Evolutionary conservation across 768 basidiomycete species (phyloP).

Genomic region (Pleurotus salmoneostramineus): DNA sequence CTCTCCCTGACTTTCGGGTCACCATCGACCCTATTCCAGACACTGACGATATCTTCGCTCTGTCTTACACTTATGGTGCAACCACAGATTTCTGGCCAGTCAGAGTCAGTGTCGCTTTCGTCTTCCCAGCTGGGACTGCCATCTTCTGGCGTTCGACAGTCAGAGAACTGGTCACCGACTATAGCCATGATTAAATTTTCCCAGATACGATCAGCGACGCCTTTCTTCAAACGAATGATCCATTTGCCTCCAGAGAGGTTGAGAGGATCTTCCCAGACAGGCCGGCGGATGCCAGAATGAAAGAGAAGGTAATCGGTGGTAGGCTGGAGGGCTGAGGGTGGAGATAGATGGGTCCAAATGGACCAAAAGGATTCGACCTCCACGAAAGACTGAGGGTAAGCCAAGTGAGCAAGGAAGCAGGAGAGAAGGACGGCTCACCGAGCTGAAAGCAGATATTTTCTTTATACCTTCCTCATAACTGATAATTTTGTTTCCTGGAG

Average conservation of each 20-base stretch:
- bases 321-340: constrained; percentile 78
- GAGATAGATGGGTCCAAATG: constrained; percentile 85
- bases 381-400: not conserved
- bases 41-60: constrained; percentile 88
- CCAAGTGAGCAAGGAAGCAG: not conserved
- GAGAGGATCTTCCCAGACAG: constrained; percentile 95
- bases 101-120: constrained; percentile 26
- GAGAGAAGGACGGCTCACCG: constrained; percentile 39
- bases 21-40: constrained; percentile 87
- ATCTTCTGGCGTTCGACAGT: constrained; percentile 42
- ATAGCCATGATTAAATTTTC: constrained; percentile 85
- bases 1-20: constrained; percentile 75
- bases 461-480: constrained; percentile 96
- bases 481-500: constrained; percentile 84
- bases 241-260: constrained; percentile 90
- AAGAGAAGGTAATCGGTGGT: constrained; percentile 96
- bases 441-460: constrained; percentile 85
- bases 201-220: constrained; percentile 87
- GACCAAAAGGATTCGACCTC: constrained; percentile 96
- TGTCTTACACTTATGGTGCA: constrained; percentile 93
- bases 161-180: constrained; percentile 88
- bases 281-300: constrained; percentile 78
- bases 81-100: constrained; percentile 84
- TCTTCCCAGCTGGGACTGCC: constrained; percentile 30
- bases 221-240: constrained; percentile 91